Base-by-base conservation (phyloP, 352 stramenopile species). In the Pythium grandisporangium region DNA sequence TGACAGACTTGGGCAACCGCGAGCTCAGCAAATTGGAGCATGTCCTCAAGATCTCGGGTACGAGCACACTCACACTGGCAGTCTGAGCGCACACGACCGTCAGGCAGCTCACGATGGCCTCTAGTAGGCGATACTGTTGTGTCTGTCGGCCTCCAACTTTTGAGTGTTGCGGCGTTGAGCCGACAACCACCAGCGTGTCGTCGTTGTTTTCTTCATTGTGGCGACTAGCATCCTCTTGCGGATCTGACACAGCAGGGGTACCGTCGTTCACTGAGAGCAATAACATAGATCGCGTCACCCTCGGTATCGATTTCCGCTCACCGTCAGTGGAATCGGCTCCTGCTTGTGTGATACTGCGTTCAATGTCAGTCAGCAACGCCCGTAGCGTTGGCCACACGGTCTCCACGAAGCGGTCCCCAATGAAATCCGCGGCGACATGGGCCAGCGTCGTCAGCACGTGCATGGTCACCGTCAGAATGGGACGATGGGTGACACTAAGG, bases 341-440 rank as follows among this genome's bases (percentile, higher is more conserved):
- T 2, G 20, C 12, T 6, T 36, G 27, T 22, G 6, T 5, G n/a
- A 14, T 37, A n/a, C 67, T 58, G 23, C 66, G 55, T 25, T 60
- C 37, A 25, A 84, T 70, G 2, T 41, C 40, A 29, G 51, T 16
- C 16, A 93, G 50, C 33, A 85, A 53, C 12, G 41, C 44, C 25
- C 54, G 57, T 12, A 89, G 45, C 6, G 58, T 35, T 24, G 81
- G 78, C 81, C 81, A 93, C n/a, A 86, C 62, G 3, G 61, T 72
- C 47, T 91, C 66, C 6, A 92, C 70, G 49, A 93, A 92, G 3
- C 70, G 62, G 35, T 88, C 74, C 22, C 66, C 77, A 27, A 93
- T 74, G 43, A 92, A 92, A 41, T 93, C 81, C 1, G 66, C 72
- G 14, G 70, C 78, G 46, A 64, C 55, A 40, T 63, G 40, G 16